Evolutionary conservation across 2,329 filamentous ascomycete genomes (phyloP), one percentile per base, ranked within the genome.

Genomic region (Beauveria pseudobassiana): DNA sequence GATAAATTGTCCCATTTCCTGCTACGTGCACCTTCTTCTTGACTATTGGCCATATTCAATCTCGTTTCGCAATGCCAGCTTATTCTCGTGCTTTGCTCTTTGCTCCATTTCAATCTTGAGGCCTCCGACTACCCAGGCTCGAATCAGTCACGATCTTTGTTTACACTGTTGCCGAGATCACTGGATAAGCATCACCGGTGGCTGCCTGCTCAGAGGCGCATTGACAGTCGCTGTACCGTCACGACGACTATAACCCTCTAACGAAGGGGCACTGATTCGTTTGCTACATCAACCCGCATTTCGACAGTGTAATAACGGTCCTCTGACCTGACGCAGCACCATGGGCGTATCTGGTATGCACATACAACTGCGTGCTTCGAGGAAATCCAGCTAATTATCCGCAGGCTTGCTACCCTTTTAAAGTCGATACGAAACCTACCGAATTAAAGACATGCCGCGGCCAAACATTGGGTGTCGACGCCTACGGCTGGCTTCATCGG

Each of bases 401-500:
- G 38, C 62, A 93, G 93, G 95, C 50, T 85, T 99, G 59, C 82
- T 98, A 40, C 91, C 91, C 82, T 98, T 63, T 86, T 99, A 64
- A 98, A 98, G 76, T 98, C 95, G 51, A 98, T 99, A 60, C 95
- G 63, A 92, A 90, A 71, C 89, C 90, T 71, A 89, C 86, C 56
- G 89, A 91, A 68, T 81, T 99, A 63, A 96, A 92, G 73, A 92
- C 92, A 70, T 97, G 90, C 74, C 78, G 84, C 14, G 95, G 93
- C 57, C 87, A 96, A 75, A 96, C 89, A 1, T 83, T 99, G 52
- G 96, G 90, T n/a, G 87, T 99, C 42, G 95, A 99, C 74, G 93
- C 90, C 62, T 99, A 99, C 81, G 95, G 93, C 73, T 99, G 96
- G 95, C 86, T 99, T 61, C 95, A 99, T 75, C 88, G 95, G 67